Evolutionary conservation across 2,329 filamentous ascomycete genomes (phyloP).

Genomic region (Epichloe uncinata): DNA sequence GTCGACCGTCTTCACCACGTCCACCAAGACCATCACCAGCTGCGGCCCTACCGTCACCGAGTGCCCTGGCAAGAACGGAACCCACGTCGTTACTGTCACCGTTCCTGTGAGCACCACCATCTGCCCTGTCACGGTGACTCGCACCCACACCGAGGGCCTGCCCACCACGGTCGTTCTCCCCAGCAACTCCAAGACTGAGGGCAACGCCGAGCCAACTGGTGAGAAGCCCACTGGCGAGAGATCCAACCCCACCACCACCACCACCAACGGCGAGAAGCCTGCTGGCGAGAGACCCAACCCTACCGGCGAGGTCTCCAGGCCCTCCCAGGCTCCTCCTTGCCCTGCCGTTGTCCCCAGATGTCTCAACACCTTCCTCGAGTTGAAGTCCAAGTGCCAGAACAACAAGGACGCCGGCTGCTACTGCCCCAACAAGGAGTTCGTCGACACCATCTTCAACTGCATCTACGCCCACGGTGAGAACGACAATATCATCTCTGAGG

Average conservation of each 20-base stretch:
- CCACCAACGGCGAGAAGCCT: neutral
- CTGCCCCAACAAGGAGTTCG: slow-evolving; percentile 69
- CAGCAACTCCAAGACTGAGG: slow-evolving; percentile 5
- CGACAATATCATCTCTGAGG: slow-evolving; percentile 52
- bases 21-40: slow-evolving; percentile 35
- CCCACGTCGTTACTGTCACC: slow-evolving; percentile 37
- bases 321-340: slow-evolving; percentile 25
- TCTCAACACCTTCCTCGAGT: slow-evolving; percentile 78
- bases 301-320: slow-evolving; percentile 6
- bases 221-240: slow-evolving; percentile 7
- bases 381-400: slow-evolving; percentile 55
- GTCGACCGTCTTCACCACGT: slow-evolving; percentile 38
- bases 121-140: slow-evolving; percentile 46
- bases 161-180: slow-evolving; percentile 9
- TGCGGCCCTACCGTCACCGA: slow-evolving; percentile 32
- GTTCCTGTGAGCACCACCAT: slow-evolving; percentile 46
- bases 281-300: slow-evolving; percentile 6
- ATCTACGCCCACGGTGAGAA: slow-evolving; percentile 61
- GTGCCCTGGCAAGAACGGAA: slow-evolving; percentile 38
- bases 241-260: slow-evolving; percentile 4
- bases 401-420: slow-evolving; percentile 78
- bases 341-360: slow-evolving; percentile 72
- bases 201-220: slow-evolving; percentile 5
- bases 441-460: slow-evolving; percentile 68
- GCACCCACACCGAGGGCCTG: slow-evolving; percentile 22